Evolutionary conservation across 106 monocot species (phyloP).

Genomic region (Dendrobium huoshanense): DNA sequence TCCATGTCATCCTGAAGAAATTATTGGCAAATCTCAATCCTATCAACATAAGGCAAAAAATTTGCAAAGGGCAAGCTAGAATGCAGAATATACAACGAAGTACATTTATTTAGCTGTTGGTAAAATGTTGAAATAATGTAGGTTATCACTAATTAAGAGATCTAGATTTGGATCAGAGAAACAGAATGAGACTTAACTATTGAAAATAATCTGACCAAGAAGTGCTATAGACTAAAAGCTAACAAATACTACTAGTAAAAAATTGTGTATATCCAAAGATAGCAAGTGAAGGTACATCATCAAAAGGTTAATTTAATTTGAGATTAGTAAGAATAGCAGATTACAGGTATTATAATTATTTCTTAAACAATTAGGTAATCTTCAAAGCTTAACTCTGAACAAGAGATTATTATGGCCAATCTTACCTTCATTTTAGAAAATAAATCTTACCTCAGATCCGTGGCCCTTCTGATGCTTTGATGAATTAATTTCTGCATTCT

Average conservation of each 20-base stretch:
- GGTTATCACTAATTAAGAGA: neutral
- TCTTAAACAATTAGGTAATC: neutral
- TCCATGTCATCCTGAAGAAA: conserved; percentile 51
- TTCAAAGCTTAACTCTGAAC: neutral
- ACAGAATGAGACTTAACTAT: neutral
- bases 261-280: neutral
- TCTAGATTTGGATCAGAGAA: neutral
- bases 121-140: neutral
- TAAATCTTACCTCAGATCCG: conserved; percentile 27
- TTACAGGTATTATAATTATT: neutral
- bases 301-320: neutral
- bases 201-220: neutral
- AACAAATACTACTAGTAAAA: neutral
- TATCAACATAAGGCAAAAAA: neutral
- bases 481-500: conserved; percentile 11
- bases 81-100: neutral
- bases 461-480: conserved; percentile 25
- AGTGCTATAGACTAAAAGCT: neutral
- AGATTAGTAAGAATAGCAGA: neutral
- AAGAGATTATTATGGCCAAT: neutral
- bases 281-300: neutral
- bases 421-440: neutral
- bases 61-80: neutral
- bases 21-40: neutral
- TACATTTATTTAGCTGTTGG: conserved; percentile 4